Conservation (phyloP, 2,329 filamentous ascomycete species). For the Penicillium polonicum region DNA sequence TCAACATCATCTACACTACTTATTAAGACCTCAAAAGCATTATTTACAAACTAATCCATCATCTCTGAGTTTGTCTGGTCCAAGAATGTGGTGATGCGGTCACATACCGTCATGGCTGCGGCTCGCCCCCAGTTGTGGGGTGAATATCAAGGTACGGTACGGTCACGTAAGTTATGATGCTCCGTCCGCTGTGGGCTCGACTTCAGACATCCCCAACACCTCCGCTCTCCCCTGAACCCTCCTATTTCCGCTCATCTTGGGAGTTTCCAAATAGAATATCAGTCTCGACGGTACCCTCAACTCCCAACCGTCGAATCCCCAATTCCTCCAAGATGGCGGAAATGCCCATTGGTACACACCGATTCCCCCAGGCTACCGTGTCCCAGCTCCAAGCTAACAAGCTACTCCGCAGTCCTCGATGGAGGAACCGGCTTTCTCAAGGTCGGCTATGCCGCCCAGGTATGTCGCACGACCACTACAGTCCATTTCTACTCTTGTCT, state of each 20-base stretch:
- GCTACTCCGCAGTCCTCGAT: conserved; percentile 75
- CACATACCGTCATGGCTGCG: conserved; percentile 18
- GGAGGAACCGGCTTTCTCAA: conserved; percentile 99
- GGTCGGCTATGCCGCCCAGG: conserved; percentile 94
- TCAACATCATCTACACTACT: neutral
- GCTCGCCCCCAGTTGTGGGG: conserved; percentile 18
- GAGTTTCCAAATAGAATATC: conserved; percentile 9
- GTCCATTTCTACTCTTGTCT: neutral
- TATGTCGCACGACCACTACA: conserved; percentile 38
- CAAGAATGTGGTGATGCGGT: conserved; percentile 11
- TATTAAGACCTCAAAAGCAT: no score
- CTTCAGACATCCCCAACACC: conserved; percentile 21
- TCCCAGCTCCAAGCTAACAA: conserved; percentile 30
- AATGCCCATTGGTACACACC: conserved; percentile 49
- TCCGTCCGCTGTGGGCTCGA: conserved; percentile 22
- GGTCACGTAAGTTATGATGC: conserved; percentile 31
- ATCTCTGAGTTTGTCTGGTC: neutral
- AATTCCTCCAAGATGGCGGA: conserved; percentile 44
- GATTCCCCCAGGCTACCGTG: conserved; percentile 22
- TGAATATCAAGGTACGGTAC: conserved; percentile 21
- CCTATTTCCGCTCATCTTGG: conserved; percentile 20
- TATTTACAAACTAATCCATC: neutral
- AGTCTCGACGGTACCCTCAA: neutral
- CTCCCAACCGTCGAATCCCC: conserved; percentile 3
- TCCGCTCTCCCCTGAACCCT: conserved; percentile 18